Base-by-base conservation (phyloP, 1,284 basidiomycete species). In the Ceratobasidium sp. region DNA sequence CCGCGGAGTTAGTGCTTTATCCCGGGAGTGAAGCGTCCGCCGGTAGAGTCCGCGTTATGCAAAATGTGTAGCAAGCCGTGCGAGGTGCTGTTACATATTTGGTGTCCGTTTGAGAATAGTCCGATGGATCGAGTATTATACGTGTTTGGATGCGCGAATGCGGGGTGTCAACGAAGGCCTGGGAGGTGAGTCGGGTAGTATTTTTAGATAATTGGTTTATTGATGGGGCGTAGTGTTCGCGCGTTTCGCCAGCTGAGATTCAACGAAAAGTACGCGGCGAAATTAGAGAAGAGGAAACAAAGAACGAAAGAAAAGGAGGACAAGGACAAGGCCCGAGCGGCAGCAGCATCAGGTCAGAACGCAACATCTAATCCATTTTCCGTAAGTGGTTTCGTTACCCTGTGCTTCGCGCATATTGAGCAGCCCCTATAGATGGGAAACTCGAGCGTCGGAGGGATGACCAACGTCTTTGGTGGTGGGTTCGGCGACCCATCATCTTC, bases 41-140 rank as follows among this genome's bases (percentile, higher is more conserved):
- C 82, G 1, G 66, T 81, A 64, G 80, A 82, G 28, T 82, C 82
- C 33, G 83, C 90, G 4, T 84, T 87, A 77, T 95, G 94, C 88
- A 90, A 88, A 81, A 84, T 87, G 74, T 95, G 94, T 84, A 85
- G 86, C 6, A 84, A 86, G 23, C 89, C 91, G 0, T 94, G 92
- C 91, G 90, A 93, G 79, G 86, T 95, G 31, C 87, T 95, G 42
- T 86, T 93, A 15, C 93, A 95, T 80, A 87, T 95, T 80, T 95
- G 93, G 92, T 95, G 92, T 82, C 94, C 94, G 0, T 90, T 95
- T 79, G 92, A 94, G 81, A 86, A 90, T 49, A 95, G 93, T 79
- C 88, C 91, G 8, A 90, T 91, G 87, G 94, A 95, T 81, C 87
- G 94, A 67, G 91, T 90, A 1, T 83, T 95, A 68, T 94, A 94